Percentiles rank a stretch among this genome's conserved stretches.
Evolutionary conservation across 2,329 filamentous ascomycete genomes (phyloP).

Genomic region (Anthostomella pinea): DNA sequence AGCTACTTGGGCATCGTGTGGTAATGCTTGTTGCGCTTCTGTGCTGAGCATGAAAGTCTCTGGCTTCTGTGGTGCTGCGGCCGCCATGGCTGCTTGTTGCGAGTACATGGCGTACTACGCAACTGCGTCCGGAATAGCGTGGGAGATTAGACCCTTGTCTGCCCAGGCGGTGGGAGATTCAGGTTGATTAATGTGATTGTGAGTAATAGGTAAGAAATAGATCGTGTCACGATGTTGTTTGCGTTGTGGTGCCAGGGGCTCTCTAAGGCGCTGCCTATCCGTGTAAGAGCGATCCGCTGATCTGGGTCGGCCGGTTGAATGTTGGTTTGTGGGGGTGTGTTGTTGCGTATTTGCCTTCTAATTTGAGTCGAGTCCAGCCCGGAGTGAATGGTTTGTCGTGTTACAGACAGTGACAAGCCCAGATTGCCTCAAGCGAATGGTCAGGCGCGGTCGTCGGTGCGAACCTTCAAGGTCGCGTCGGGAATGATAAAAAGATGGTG

Average conservation of each 20-base stretch:
- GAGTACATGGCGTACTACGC: constrained; percentile 63
- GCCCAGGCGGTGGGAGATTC: constrained; percentile 1
- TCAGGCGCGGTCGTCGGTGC: constrained; percentile 30
- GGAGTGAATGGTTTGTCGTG: constrained; percentile 17
- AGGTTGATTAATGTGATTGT: constrained; percentile 11
- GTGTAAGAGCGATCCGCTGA: constrained; percentile 14
- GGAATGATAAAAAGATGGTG: constrained; percentile 30
- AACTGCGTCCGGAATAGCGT: constrained; percentile 17
- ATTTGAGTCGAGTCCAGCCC: constrained; percentile 47
- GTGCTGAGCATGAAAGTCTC: constrained; percentile 98
- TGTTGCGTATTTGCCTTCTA: constrained; percentile 8
- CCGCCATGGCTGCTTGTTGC: constrained; percentile 79
- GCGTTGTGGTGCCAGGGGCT: constrained; percentile 12
- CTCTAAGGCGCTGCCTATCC: constrained; percentile 27
- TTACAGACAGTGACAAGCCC: too few relatives aligned
- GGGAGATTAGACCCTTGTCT: constrained; percentile 7
- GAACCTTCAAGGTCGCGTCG: constrained; percentile 46
- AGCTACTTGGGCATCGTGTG: constrained; percentile 94
- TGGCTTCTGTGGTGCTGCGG: constrained; percentile 81
- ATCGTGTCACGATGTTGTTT: constrained; percentile 17
- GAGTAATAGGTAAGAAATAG: constrained; percentile 17
- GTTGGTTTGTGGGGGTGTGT: constrained; percentile 11
- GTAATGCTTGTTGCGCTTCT: constrained; percentile 93
- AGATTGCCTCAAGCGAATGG: constrained; percentile 47
- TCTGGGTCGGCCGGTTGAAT: constrained; percentile 7